phyloP scores from a whole-genome alignment of 2,329 filamentous ascomycete species.

The Fusarium nanum region DNA sequence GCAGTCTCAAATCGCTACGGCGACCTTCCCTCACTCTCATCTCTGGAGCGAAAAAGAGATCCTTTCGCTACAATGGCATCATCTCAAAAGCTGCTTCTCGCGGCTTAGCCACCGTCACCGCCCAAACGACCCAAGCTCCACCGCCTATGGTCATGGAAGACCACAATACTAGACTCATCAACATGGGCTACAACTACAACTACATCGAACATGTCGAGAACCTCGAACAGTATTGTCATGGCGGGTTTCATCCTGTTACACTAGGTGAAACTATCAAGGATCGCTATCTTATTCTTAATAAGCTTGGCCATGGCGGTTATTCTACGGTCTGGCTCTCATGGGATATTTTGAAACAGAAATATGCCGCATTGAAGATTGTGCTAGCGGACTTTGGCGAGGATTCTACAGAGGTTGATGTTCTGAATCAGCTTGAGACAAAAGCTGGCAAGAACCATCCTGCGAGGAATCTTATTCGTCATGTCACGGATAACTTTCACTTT shows the following conservation, averaged over 20 bases:
- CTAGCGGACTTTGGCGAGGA: conserved; percentile 40
- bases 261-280: conserved; percentile 41
- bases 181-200: conserved; percentile 40
- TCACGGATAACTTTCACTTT: conserved; percentile 39
- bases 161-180: conserved; percentile 34
- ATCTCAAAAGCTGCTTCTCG: conserved; percentile 33
- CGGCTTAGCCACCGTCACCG: conserved; percentile 28
- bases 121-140: conserved; percentile 27
- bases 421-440: conserved; percentile 28
- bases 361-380: conserved; percentile 41
- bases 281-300: conserved; percentile 42
- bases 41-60: conserved; percentile 27
- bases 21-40: conserved; percentile 31
- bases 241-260: conserved; percentile 37
- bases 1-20: conserved; percentile 39
- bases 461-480: conserved; percentile 31
- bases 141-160: conserved; percentile 32
- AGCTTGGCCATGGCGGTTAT: conserved; percentile 43
- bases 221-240: conserved; percentile 37
- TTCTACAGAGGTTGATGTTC: conserved; percentile 33
- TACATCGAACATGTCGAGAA: conserved; percentile 41
- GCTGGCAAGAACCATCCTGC: conserved; percentile 31
- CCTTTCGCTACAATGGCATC: conserved; percentile 17
- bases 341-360: conserved; percentile 39
- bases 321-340: conserved; percentile 45